Percentiles rank a stretch among this genome's conserved stretches.
phyloP scores from a whole-genome alignment of 305 asterid genomes.

The Solanum aculeatissimum region DNA sequence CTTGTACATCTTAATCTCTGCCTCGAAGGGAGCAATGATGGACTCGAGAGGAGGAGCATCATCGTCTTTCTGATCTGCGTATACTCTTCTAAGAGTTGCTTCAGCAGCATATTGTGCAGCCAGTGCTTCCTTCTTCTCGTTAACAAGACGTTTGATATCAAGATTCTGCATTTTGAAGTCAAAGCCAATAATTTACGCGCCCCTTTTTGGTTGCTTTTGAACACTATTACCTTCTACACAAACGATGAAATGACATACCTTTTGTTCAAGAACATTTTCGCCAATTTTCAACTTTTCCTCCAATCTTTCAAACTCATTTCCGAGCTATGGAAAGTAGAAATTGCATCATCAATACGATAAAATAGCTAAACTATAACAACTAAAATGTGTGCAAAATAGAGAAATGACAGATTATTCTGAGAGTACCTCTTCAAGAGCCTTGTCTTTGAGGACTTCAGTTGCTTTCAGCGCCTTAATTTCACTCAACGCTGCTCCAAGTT shows the following conservation, averaged over 20 bases:
- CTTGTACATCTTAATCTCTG: constrained; percentile 72
- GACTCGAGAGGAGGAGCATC: constrained; percentile 53
- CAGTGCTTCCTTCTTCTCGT: constrained; percentile 67
- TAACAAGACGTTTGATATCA: constrained; percentile 42
- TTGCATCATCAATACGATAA: background rate
- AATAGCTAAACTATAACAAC: background rate
- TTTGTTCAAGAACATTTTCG: constrained; percentile 53
- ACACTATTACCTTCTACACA: background rate
- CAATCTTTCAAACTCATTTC: constrained; percentile 40
- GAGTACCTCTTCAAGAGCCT: constrained; percentile 75
- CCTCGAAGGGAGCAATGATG: constrained; percentile 87
- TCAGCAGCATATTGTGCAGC: constrained; percentile 93
- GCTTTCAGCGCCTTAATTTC: constrained; percentile 68
- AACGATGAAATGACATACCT: constrained; percentile 23
- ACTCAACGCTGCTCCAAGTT: constrained; percentile 48
- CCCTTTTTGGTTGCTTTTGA: background rate
- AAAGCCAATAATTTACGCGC: background rate
- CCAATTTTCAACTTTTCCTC: constrained; percentile 42
- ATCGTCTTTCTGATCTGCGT: constrained; percentile 64
- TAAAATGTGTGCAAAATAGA: background rate
- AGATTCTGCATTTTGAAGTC: constrained; percentile 49
- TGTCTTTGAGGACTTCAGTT: constrained; percentile 61
- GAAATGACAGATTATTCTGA: background rate
- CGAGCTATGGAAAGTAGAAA: constrained; percentile 42
- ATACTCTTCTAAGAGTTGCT: constrained; percentile 76